Base-by-base conservation (phyloP, 2,329 filamentous ascomycete species). In the Aspergillus luchuensis region DNA sequence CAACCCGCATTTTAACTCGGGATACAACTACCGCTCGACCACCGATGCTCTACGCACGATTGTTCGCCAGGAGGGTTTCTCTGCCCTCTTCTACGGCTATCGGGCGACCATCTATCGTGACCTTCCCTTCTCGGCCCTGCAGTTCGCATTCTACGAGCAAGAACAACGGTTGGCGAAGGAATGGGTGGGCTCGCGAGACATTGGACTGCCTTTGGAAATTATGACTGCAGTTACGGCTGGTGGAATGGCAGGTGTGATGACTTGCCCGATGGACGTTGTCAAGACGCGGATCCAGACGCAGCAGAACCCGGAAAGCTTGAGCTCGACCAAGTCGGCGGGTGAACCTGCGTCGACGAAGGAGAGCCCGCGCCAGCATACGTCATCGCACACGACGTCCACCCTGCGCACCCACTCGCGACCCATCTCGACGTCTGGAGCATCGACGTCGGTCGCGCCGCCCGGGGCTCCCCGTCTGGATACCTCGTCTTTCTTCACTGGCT, bases 81-180 rank as follows among this genome's bases (percentile, higher is more conserved):
- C 86, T 0, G 95, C 96, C 17, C 84, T 99, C 23, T 99, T 97
- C 76, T 90, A 96, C 69, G 95, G 95, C n/a, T 99, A 96, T 81
- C 95, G 95, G 75, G 95, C 95, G 10, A 99, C 95, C 0, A 86
- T 99, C 3, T 95, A 91, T 79, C 90, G 95, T 60, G 95, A 99
- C 71, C 84, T 99, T 21, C 95, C 95, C 1, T 99, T 97, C 74
- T 98, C 94, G 0, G 95, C 95, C 0, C 80, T 99, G 10, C 95
- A 99, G 73, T 98, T 99, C 77, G 94, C 96, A 71, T 97, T 99
- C 74, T 99, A 97, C 81, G 95, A 99, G 77, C 91, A 98, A 76
- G 93, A 93, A 73, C 91, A 93, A 70, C 87, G 84, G 49, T 86
- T 91, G 83, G 93, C 95, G 0, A 90, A 90, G 71, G 77, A 87